A percentile compares a stretch with the other conserved stretches of the same genome.
phyloP scores from a whole-genome alignment of 2,329 filamentous ascomycete species.

The Colletotrichum sp. region DNA sequence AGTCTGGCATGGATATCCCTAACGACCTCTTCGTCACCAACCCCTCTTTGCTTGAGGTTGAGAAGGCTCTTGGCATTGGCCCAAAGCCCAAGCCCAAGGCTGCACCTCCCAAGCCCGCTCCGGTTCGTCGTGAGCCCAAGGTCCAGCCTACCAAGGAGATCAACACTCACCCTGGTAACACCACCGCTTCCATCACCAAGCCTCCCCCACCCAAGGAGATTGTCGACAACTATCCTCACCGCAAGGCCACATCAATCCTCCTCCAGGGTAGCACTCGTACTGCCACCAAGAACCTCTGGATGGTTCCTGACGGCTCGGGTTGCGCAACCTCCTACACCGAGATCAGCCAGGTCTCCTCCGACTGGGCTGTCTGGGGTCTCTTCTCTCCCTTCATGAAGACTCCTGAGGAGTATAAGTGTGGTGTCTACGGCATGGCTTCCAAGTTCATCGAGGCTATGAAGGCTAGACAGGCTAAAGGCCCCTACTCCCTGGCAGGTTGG shows the following conservation, averaged over 20 bases:
- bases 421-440: constrained; percentile 59
- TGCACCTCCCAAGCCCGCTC: constrained; percentile 28
- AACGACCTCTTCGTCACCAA: constrained; percentile 67
- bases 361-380: constrained; percentile 55
- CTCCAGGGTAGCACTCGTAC: constrained; percentile 53
- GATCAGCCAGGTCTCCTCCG: constrained; percentile 55
- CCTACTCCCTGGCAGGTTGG: constrained; percentile 75
- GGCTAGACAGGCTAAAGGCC: constrained; percentile 70
- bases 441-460: constrained; percentile 64
- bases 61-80: constrained; percentile 64
- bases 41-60: constrained; percentile 68
- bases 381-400: constrained; percentile 70
- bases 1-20: constrained; percentile 58
- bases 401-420: constrained; percentile 60
- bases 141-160: constrained; percentile 27
- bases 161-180: constrained; percentile 33
- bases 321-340: constrained; percentile 72
- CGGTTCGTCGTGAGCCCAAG: constrained; percentile 16
- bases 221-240: constrained; percentile 50
- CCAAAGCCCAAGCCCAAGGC: constrained; percentile 40
- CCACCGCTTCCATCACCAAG: constrained; percentile 56
- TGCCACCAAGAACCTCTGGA: constrained; percentile 53
- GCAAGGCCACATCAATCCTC: constrained; percentile 52
- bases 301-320: constrained; percentile 61
- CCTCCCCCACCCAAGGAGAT: constrained; percentile 38